Conservation (phyloP, 1,139 yeast genomes). For the Kurtzmaniella quercitrusa region DNA sequence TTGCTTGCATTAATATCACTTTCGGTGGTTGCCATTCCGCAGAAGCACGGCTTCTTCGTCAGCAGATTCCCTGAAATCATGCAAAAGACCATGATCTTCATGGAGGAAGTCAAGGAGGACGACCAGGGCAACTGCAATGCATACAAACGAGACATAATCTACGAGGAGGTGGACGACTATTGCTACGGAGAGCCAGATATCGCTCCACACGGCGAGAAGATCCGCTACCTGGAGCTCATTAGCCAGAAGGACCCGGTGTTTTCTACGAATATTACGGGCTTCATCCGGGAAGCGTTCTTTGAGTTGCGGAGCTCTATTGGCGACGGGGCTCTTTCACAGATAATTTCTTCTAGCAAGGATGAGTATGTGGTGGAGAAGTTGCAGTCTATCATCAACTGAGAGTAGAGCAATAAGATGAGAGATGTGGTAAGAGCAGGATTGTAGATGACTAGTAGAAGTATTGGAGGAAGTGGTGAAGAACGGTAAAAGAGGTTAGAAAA, state of each 20-base stretch:
- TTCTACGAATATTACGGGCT: slow-evolving; percentile 37
- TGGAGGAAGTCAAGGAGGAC: slow-evolving; percentile 72
- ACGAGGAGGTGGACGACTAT: slow-evolving; percentile 49
- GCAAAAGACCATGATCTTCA: slow-evolving; percentile 51
- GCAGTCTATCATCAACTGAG: slow-evolving; percentile 6
- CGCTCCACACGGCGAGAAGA: slow-evolving; percentile 54
- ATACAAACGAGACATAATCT: slow-evolving; percentile 56
- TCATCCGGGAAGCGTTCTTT: slow-evolving; percentile 18
- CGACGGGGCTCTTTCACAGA: slow-evolving; percentile 22
- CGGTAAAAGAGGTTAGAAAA: no score
- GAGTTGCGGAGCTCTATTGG: slow-evolving; percentile 17
- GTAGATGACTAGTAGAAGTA: no score
- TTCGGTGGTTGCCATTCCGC: slow-evolving; percentile 20
- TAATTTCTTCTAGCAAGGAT: slow-evolving; percentile 23
- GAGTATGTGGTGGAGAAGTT: slow-evolving; percentile 32
- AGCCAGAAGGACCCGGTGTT: slow-evolving; percentile 56
- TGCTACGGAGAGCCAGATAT: slow-evolving; percentile 44
- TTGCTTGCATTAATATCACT: slow-evolving; percentile 55
- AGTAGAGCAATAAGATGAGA: no score
- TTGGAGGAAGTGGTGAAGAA: no score
- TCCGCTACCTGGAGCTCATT: slow-evolving; percentile 45
- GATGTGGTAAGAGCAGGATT: no score
- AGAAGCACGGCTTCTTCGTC: slow-evolving; percentile 23
- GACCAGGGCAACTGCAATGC: slow-evolving; percentile 55
- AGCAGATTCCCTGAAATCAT: slow-evolving; percentile 34